These are phyloP conservation scores for Fusarium tjaetaba DNA, from an alignment of 2,329 filamentous ascomycete species.

Conservation along the genomic window DNA sequence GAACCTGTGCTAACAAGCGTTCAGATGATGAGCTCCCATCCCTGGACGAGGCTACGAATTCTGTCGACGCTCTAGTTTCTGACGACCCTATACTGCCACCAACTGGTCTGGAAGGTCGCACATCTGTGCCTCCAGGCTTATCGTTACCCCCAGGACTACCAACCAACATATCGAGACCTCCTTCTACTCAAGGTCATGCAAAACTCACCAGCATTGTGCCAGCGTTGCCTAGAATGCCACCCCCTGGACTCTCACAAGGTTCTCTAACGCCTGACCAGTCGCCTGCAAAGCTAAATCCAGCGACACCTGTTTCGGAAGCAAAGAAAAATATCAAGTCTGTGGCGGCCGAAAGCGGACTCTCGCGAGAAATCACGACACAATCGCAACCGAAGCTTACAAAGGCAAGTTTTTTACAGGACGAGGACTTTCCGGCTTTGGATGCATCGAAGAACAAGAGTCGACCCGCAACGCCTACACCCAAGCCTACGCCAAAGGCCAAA, in stretches of 20 bases:
- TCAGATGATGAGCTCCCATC: constrained; percentile 71
- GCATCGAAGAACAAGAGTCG: constrained; percentile 50
- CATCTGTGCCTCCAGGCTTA: constrained; percentile 48
- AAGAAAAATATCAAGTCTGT: constrained; percentile 58
- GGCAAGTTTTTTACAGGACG: constrained; percentile 60
- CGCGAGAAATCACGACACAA: constrained; percentile 57
- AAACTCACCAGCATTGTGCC: constrained; percentile 40
- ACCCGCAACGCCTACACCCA: constrained; percentile 51
- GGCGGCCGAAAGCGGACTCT: constrained; percentile 57
- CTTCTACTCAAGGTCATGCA: constrained; percentile 33
- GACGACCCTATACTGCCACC: constrained; percentile 55
- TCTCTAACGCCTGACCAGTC: constrained; percentile 49
- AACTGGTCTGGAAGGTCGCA: constrained; percentile 25
- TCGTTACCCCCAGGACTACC: constrained; percentile 35
- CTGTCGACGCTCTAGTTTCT: constrained; percentile 75
- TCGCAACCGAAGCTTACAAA: constrained; percentile 42
- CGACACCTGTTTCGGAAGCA: constrained; percentile 45
- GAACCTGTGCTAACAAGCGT: constrained; percentile 55
- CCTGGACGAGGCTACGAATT: constrained; percentile 68
- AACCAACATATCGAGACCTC: constrained; percentile 32
- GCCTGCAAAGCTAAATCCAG: constrained; percentile 44
- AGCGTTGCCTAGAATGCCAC: constrained; percentile 41
- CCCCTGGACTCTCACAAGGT: constrained; percentile 40
- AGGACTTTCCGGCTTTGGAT: constrained; percentile 71
- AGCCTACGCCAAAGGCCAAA: constrained; percentile 48